Base-by-base conservation (phyloP, 2,329 filamentous ascomycete genomes). In the Cladophialophora immunda region DNA sequence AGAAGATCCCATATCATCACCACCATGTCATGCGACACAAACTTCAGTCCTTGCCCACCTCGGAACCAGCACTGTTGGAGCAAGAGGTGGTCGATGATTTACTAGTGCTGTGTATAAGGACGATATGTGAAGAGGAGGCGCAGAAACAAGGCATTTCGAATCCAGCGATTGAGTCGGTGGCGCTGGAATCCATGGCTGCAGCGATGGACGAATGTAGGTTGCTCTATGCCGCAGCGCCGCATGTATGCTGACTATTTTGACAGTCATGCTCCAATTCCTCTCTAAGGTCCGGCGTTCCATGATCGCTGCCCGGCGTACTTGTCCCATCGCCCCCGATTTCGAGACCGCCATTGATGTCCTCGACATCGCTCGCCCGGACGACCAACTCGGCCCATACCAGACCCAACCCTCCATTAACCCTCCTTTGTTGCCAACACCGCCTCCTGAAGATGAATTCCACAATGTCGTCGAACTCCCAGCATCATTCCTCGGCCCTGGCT, bases 281-380 rank as follows among this genome's bases (percentile, higher is more conserved):
- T 79, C 81, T 32, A 80, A 83, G 67, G 82, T 87, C 36, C 83
- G 83, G 47, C 81, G 82, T 55, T 87, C 86, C 5, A 90, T 90
- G 88, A 76, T 81, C 47, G 81, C 82, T 53, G 81, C 81, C 58
- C 83, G 88, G 56, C 84, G 88, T 58, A 82, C 79, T 9, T 80
- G 82, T 54, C 84, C 87, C 1, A 83, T 87, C 25, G 83, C 87
- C 0, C 81, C 84, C 68, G 88, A 90, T 76, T 89, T 89, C 75
- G 82, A 86, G 65, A 78, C 79, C 63, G 84, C 84, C 9, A 80
- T 87, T 58, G 78, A 83, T 41, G 78, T 74, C 73, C 78, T 75
- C 73, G 79, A 74, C 68, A 79, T 25, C 73, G 78, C 69, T 6
- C 34, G 68, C 36, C 72, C 65, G 1, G 69, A 72, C 57, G 71